Percentiles rank a stretch among this genome's conserved stretches.
Conservation (phyloP, 495 filamentous ascomycete species). For the Lineolata rhizophorae region DNA sequence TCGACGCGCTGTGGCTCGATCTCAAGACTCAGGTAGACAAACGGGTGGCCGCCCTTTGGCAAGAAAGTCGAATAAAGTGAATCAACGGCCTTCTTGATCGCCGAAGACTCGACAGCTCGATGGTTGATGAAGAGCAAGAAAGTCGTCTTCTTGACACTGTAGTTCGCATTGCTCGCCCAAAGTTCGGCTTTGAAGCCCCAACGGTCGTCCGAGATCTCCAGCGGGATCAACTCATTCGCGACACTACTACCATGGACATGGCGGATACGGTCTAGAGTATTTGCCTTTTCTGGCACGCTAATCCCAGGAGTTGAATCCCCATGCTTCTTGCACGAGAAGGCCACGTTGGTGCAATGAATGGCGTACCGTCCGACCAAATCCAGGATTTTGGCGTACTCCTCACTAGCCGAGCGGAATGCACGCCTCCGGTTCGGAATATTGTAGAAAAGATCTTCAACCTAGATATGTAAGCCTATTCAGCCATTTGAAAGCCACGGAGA, state of each 20-base stretch:
- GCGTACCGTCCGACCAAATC: constrained; percentile 89
- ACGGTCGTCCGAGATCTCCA: constrained; percentile 46
- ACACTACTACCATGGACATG: constrained; percentile 73
- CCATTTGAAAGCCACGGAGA: no score
- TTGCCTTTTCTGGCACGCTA: constrained; percentile 49
- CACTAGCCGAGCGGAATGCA: constrained; percentile 77
- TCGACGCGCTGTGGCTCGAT: constrained; percentile 88
- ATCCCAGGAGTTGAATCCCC: constrained; percentile 70
- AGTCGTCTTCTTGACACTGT: constrained; percentile 76
- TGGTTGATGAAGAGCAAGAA: constrained; percentile 95
- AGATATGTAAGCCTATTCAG: constrained; percentile 2
- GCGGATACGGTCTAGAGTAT: constrained; percentile 60
- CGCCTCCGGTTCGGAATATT: constrained; percentile 75
- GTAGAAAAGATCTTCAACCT: constrained; percentile 94
- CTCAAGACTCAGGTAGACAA: constrained; percentile 78
- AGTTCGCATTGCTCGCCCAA: constrained; percentile 83
- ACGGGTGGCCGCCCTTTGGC: constrained; percentile 88
- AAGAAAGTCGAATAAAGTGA: constrained; percentile 79
- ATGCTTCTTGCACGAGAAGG: constrained; percentile 92
- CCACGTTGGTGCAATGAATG: constrained; percentile 78
- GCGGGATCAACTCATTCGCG: constrained; percentile 73
- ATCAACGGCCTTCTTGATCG: constrained; percentile 76
- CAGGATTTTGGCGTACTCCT: constrained; percentile 96
- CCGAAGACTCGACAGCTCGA: constrained; percentile 80
- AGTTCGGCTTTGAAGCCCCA: constrained; percentile 70